These are phyloP conservation scores for Cytospora schulzeri DNA, from an alignment of 2,329 filamentous ascomycete species.

Conservation along the genomic window DNA sequence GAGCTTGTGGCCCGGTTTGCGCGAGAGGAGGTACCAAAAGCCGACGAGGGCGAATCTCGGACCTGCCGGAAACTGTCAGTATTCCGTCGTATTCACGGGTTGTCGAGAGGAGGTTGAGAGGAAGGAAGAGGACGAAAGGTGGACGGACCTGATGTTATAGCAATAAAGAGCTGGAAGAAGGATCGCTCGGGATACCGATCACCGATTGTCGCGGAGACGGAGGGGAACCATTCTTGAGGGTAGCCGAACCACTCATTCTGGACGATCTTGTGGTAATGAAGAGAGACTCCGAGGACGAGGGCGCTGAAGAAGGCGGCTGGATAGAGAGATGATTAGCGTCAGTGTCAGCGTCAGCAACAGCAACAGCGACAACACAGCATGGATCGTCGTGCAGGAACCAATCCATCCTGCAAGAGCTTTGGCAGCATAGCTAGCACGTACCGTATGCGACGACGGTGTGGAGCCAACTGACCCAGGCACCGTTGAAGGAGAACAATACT, in stretches of 20 bases:
- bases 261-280: slow-evolving; percentile 97
- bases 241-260: slow-evolving; percentile 96
- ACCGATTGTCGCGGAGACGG: slow-evolving; percentile 94
- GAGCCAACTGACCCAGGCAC: slow-evolving; percentile 85
- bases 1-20: slow-evolving; percentile 71
- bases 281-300: slow-evolving; percentile 73
- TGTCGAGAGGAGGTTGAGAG: neutral
- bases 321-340: slow-evolving; percentile 1
- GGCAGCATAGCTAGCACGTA: slow-evolving; percentile 46
- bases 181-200: slow-evolving; percentile 96
- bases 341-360: neutral
- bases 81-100: slow-evolving; percentile 2
- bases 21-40: slow-evolving; percentile 88
- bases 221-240: slow-evolving; percentile 94
- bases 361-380: neutral
- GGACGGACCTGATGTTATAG: slow-evolving; percentile 76
- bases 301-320: slow-evolving; percentile 84
- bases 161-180: slow-evolving; percentile 96
- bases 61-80: slow-evolving; percentile 49
- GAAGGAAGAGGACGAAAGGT: neutral
- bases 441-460: slow-evolving; percentile 85
- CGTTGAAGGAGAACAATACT: slow-evolving; percentile 69
- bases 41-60: slow-evolving; percentile 89
- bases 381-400: neutral
- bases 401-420: neutral